Evolutionary conservation across 306 rosid genomes (phyloP).

Genomic region (Quercus bicolor): DNA sequence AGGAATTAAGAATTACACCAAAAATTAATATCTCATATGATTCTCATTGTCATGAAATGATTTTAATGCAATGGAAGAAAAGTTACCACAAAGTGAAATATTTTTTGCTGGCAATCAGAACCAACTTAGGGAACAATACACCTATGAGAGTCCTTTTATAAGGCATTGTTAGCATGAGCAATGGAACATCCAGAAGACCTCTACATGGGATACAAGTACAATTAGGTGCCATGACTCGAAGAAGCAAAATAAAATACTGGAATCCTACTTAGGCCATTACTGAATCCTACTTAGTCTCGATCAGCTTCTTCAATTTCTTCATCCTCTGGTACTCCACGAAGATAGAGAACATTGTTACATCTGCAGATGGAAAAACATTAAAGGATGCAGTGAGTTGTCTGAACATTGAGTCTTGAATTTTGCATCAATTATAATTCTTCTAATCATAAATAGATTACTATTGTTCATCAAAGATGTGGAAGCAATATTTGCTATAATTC

Average conservation of each 20-base stretch:
- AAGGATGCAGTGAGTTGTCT: background rate
- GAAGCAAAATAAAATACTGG: background rate
- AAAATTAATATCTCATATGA: background rate
- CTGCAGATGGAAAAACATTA: conserved; percentile 36
- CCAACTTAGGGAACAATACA: no score
- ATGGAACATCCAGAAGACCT: no score
- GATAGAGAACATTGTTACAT: conserved; percentile 94
- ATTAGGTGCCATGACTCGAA: no score
- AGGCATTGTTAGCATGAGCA: no score
- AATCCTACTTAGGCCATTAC: conserved; percentile 10
- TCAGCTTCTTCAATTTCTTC: conserved; percentile 94
- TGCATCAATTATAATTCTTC: no score
- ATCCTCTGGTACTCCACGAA: conserved; percentile 94
- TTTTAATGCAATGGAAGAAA: background rate
- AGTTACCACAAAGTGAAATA: background rate
- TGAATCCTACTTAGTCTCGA: conserved; percentile 41
- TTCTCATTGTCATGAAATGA: background rate
- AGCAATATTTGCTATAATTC: no score
- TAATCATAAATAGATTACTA: no score
- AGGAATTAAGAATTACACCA: background rate
- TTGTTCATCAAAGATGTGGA: no score
- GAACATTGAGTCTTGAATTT: no score
- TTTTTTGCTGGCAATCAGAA: background rate
- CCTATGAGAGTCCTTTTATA: no score
- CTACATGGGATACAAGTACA: no score